Conservation (phyloP, 2,329 filamentous ascomycete genomes). For the Pseudogymnoascus destructans region DNA sequence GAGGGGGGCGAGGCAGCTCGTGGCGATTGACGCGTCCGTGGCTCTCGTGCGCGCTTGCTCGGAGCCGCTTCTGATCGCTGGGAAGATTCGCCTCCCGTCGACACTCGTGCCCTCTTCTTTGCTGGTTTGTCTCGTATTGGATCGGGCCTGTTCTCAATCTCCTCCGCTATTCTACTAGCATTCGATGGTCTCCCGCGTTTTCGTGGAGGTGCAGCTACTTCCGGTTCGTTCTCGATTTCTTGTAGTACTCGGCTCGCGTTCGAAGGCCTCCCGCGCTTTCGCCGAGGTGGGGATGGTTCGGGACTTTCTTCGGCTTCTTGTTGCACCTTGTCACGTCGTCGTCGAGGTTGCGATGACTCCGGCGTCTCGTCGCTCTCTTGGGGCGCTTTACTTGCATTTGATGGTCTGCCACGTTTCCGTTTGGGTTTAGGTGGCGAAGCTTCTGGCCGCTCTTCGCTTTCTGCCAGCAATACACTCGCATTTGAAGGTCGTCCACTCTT, state of each 20-base stretch:
- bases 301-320: neutral
- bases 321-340: slow-evolving; percentile 8
- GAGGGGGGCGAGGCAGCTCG: neutral
- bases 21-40: neutral
- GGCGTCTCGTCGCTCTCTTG: neutral
- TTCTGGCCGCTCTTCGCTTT: neutral
- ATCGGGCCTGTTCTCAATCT: neutral
- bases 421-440: neutral
- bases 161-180: neutral
- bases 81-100: slow-evolving; percentile 9
- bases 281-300: neutral
- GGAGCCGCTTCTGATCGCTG: neutral
- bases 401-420: slow-evolving; percentile 11
- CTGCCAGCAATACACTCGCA: neutral
- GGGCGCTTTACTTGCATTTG: neutral
- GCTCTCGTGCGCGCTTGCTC: neutral
- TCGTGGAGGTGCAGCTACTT: neutral
- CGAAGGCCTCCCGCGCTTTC: slow-evolving; percentile 10
- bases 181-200: neutral
- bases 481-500: slow-evolving; percentile 12
- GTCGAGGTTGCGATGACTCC: neutral
- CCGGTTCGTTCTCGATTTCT: slow-evolving; percentile 3
- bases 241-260: slow-evolving; percentile 5
- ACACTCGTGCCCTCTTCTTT: slow-evolving; percentile 1
- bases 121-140: neutral